Evolutionary conservation across 2,329 filamentous ascomycete genomes (phyloP).

Genomic region (Aspergillus neoniger): DNA sequence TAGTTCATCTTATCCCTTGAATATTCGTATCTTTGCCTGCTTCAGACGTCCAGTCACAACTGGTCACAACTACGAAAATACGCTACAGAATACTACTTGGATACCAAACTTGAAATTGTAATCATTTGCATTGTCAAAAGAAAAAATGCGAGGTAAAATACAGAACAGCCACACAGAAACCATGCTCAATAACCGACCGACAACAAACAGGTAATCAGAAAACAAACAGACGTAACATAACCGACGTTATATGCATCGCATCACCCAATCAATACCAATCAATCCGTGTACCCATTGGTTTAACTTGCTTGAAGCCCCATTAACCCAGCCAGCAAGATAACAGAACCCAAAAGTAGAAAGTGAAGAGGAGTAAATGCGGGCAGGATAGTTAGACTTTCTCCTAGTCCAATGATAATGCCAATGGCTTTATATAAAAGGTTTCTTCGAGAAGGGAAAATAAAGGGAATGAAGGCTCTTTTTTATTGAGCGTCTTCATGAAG

Average conservation of each 20-base stretch:
- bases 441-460: slow-evolving; percentile 4
- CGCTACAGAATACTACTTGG: background rate
- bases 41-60: no score
- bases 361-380: background rate
- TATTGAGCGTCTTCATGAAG: background rate
- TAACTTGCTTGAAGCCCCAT: background rate
- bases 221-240: background rate
- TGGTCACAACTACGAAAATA: background rate
- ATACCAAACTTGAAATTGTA: background rate
- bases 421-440: slow-evolving; percentile 6
- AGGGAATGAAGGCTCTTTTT: slow-evolving; percentile 5
- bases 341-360: background rate
- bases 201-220: background rate
- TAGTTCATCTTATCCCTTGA: no score
- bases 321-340: background rate
- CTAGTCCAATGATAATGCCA: background rate
- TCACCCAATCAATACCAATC: slow-evolving; percentile 6
- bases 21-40: no score
- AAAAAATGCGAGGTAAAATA: background rate
- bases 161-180: background rate
- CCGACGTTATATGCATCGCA: slow-evolving; percentile 7
- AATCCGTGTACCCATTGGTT: slow-evolving; percentile 3
- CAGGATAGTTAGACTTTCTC: background rate
- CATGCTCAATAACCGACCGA: background rate
- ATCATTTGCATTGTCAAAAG: background rate